Evolutionary conservation across 2,329 filamentous ascomycete genomes (phyloP).

Genomic region (Lanzia echinophila): DNA sequence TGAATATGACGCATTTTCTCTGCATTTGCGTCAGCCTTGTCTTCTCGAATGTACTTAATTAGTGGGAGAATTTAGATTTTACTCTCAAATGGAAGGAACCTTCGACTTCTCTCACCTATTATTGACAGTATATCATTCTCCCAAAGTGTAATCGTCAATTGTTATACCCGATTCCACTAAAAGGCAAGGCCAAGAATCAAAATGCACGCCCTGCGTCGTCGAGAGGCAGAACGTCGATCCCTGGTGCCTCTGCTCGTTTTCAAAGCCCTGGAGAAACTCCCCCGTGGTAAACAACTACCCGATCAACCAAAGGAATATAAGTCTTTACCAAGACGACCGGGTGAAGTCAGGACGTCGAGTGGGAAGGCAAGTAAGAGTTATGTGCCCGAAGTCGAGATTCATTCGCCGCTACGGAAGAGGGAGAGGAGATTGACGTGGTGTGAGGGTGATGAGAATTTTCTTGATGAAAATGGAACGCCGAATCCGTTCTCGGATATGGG

Average conservation of each 20-base stretch:
- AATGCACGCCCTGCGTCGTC: background rate
- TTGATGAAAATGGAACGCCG: background rate
- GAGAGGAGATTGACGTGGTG: background rate
- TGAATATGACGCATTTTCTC: no score
- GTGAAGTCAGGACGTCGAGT: background rate
- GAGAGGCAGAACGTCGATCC: background rate
- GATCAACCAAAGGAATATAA: background rate
- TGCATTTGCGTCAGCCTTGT: no score
- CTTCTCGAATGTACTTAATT: no score
- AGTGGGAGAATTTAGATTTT: no score
- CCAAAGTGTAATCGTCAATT: no score
- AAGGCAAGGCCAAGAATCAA: background rate
- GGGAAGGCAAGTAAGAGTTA: slow-evolving; percentile 1
- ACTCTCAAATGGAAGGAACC: no score
- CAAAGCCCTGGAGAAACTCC: background rate
- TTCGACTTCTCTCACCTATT: no score
- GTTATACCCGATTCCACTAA: no score
- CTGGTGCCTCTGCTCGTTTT: background rate
- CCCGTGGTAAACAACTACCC: background rate
- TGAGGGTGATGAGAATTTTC: background rate
- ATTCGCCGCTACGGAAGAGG: background rate
- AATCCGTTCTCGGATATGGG: background rate
- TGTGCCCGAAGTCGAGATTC: background rate
- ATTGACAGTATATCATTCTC: no score
- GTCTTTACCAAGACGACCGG: background rate